phyloP scores from a whole-genome alignment of 305 asterid species.

The Fraxinus baroniana region DNA sequence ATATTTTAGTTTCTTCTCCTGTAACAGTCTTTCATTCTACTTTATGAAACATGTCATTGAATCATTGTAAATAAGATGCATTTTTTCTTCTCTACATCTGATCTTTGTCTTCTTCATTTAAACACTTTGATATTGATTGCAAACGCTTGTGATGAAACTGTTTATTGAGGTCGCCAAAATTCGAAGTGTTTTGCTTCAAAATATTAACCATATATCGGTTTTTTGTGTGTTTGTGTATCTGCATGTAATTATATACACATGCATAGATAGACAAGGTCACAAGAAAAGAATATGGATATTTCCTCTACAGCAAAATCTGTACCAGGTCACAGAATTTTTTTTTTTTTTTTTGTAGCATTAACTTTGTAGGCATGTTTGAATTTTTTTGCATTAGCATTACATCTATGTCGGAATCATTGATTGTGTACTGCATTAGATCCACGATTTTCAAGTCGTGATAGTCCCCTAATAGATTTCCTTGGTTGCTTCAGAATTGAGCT shows the following conservation, averaged over 20 bases:
- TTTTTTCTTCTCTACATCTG: neutral
- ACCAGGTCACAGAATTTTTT: neutral
- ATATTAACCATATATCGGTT: neutral
- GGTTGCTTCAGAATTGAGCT: too few relatives aligned
- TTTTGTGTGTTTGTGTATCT: neutral
- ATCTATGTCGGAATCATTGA: neutral
- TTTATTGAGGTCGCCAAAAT: neutral
- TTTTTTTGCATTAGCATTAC: neutral
- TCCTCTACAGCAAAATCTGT: neutral
- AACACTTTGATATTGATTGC: neutral
- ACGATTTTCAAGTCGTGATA: neutral
- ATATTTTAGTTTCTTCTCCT: neutral
- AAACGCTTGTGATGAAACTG: neutral
- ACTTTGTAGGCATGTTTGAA: neutral
- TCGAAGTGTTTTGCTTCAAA: neutral
- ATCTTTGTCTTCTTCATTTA: neutral
- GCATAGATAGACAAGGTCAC: neutral
- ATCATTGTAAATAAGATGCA: neutral
- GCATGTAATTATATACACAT: neutral
- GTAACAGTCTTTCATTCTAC: neutral
- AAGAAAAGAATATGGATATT: neutral
- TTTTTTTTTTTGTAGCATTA: neutral
- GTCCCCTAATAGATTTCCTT: neutral
- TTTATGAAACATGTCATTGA: neutral
- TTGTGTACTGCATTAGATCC: neutral